phyloP scores from a whole-genome alignment of 192 early-diverging fungal genomes.

The Umbelopsis ramanniana region DNA sequence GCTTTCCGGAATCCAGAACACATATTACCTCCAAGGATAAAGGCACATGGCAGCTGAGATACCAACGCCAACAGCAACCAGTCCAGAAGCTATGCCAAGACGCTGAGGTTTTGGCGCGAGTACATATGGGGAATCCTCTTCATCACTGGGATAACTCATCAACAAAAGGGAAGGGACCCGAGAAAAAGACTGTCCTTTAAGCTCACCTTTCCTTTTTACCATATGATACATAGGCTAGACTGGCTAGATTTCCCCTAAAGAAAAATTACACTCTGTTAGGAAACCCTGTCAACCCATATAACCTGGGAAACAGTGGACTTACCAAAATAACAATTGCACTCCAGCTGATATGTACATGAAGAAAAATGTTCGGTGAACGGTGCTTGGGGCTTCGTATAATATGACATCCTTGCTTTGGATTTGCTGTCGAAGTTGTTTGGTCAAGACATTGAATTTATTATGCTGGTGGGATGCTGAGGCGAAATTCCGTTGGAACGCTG shows the following conservation, averaged over 20 bases:
- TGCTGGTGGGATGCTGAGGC: not conserved
- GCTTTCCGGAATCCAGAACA: no score
- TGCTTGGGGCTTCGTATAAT: conserved; percentile 36
- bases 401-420: conserved; percentile 30
- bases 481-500: not conserved
- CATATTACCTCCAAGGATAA: conserved; percentile 45
- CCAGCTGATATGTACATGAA: conserved; percentile 43
- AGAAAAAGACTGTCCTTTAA: not conserved
- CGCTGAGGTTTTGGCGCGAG: conserved; percentile 39
- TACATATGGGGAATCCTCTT: conserved; percentile 29
- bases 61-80: conserved; percentile 33
- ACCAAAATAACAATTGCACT: conserved; percentile 47
- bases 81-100: conserved; percentile 35
- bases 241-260: conserved; percentile 42
- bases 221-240: conserved; percentile 40
- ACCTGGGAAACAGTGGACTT: not conserved
- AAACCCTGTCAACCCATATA: not conserved
- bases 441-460: conserved; percentile 1
- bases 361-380: conserved; percentile 32
- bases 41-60: conserved; percentile 40
- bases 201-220: conserved; percentile 32
- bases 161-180: not conserved
- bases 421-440: conserved; percentile 31
- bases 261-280: not conserved
- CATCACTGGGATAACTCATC: conserved; percentile 18